Evolutionary conservation across 2,329 filamentous ascomycete genomes (phyloP).

Genomic region (Apiospora saccharicola): DNA sequence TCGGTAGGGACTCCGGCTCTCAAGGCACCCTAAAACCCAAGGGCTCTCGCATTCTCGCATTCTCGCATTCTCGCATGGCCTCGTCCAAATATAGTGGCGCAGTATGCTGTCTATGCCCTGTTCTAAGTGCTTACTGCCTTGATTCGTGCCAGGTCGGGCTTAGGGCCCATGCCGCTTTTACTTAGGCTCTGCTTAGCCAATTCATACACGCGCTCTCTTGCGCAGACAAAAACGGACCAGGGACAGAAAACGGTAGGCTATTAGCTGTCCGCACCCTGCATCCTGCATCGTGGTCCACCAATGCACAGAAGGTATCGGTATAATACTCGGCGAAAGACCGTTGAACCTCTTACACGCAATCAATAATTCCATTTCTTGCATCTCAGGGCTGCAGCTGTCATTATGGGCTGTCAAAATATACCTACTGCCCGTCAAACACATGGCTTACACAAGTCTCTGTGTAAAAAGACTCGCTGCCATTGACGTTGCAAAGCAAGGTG

Average conservation of each 20-base stretch:
- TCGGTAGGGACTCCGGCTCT: neutral
- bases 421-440: no score
- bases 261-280: neutral
- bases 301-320: no score
- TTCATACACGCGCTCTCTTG: neutral
- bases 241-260: neutral
- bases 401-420: no score
- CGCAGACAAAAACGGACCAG: neutral
- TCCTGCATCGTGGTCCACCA: no score
- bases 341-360: no score
- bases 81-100: slow-evolving; percentile 4
- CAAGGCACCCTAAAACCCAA: neutral
- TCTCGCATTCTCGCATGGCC: neutral
- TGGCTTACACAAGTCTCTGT: no score
- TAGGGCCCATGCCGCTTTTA: slow-evolving; percentile 3
- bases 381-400: neutral
- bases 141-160: neutral
- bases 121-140: neutral
- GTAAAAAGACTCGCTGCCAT: no score
- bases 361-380: no score
- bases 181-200: neutral
- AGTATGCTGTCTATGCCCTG: neutral
- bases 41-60: neutral
- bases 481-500: slow-evolving; percentile 51
- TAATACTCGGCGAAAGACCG: no score